These are phyloP conservation scores for Exutisphaerella laricina DNA, from an alignment of 2,329 filamentous ascomycete genomes.

Conservation along the genomic window DNA sequence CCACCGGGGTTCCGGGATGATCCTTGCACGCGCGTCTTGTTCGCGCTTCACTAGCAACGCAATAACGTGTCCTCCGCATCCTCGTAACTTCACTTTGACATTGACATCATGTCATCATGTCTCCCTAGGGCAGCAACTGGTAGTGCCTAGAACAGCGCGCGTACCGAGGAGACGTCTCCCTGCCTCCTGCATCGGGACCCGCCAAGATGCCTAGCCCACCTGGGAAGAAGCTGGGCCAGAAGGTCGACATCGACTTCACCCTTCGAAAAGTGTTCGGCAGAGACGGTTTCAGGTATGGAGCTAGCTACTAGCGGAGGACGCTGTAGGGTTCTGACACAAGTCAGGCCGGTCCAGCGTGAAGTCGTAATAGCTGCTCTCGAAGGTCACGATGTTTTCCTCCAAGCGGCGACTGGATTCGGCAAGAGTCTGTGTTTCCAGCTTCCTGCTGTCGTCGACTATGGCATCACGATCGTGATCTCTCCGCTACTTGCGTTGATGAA, in stretches of 20 bases:
- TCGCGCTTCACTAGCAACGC: too few species aligned
- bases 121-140: too few species aligned
- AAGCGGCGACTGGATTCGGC: conserved; percentile 84
- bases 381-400: conserved; percentile 85
- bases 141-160: too few species aligned
- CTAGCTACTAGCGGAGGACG: too few species aligned
- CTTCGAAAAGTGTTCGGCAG: conserved; percentile 35
- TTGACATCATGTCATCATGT: too few species aligned
- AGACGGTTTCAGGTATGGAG: conserved; percentile 29
- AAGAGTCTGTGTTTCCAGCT: conserved; percentile 93
- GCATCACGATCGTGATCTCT: conserved; percentile 86
- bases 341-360: conserved; percentile 75
- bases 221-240: conserved; percentile 23
- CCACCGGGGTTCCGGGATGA: too few species aligned
- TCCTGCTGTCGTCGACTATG: conserved; percentile 78
- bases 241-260: conserved; percentile 35
- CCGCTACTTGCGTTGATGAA: conserved; percentile 89
- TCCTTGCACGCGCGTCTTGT: too few species aligned
- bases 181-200: too few species aligned
- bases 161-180: too few species aligned
- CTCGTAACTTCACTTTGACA: too few species aligned
- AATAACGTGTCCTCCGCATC: too few species aligned
- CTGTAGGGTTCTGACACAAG: conserved; percentile 5
- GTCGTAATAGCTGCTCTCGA: conserved; percentile 77
- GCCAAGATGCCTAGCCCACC: conserved; percentile 29